Evolutionary conservation across 2,329 filamentous ascomycete species (phyloP), one percentile per base, ranked within the genome.

Genomic region (Neopestalotiopsis sp.): DNA sequence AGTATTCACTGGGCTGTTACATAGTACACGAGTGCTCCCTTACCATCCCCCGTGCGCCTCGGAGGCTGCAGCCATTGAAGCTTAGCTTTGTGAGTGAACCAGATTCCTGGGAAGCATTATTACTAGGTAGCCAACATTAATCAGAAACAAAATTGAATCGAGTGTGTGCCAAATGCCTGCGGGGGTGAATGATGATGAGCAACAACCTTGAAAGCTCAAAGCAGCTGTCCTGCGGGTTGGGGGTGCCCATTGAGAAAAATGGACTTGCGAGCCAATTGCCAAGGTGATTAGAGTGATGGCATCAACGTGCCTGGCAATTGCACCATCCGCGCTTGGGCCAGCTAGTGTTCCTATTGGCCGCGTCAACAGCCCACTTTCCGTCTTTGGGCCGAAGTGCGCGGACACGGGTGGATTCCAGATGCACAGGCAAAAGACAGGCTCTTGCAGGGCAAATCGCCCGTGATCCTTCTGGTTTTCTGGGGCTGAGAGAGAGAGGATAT

Each of bases 271-370:
- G 40, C 61, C 61, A 64, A 64, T 64, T 34, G 61, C 61, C 38
- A 64, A 49, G 40, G n/a, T 20, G 34, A 34, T 64, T 64, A 64
- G 61, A 64, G 14, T 64, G 63, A 66, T 66, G 42, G 63, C 63
- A 66, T 66, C 63, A 66, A 57, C 40, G n/a, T 38, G 45, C 63
- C 63, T 56, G n/a, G 63, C 42, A 45, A 66, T 66, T 66, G 65
- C 65, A 66, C 65, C 65, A 66, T 66, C 24, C 42, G 65, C 28
- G 65, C 65, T 58, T 49, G 49, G 28, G n/a, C 53, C 24, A 38
- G 9, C 30, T 30, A 40, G 65, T 13, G 17, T 58, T 59, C 56
- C 65, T 38, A 66, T 66, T 66, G 63, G 63, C 45, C 63, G 14
- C 45, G 12, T 57, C 45, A 45, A 53, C 32, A 66, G 56, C 45